Base-by-base conservation (phyloP, 805 yeast genomes). In the Hagleromyces aurorensis region DNA sequence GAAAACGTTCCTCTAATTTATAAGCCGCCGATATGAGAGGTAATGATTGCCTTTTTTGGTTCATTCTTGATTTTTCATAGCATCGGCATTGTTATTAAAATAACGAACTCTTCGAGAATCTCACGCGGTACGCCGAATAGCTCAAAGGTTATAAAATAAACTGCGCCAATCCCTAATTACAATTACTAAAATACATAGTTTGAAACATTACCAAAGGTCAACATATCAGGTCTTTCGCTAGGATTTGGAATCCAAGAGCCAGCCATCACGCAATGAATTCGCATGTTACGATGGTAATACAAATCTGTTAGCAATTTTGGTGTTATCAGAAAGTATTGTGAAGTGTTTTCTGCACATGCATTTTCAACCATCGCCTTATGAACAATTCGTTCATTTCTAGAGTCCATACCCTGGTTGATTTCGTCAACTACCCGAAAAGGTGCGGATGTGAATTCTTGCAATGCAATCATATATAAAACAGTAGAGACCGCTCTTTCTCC, bases 381-480 rank as follows among this genome's bases (percentile, higher is more conserved):
- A 3, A 91, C 87, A 60, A 73, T 67, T 38, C 87, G 72, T 56
- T 91, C 98, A 50, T 91, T 91, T 37, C 72, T 72, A 8, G 93
- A 81, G 59, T 91, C 99, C 97, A 91, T 87, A 43, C 98, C 99
- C 61, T 91, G 99, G 53, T 91, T 91, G 39, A 91, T 93, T 63
- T 91, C 99, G 59, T 91, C 99, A 6, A 91, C 96, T 3, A 89
- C 87, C 50, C 97, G 66, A 49, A 91, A 85, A 7, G 98, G 97
- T 0, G 96, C 84, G 16, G 70, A 69, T 0, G 96, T 78, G 34
- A 81, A 66, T 7, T 86, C 89, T 59, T 91, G 99, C 39, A 91
- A 63, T 1, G 97, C 78, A 66, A 91, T 82, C 50, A 91, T 70
- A 52, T 81, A 91, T 30, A 87, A 71, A 2, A 89, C 89, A 0